Base-by-base conservation (phyloP, 495 filamentous ascomycete genomes). In the Penicillium coprophilum region DNA sequence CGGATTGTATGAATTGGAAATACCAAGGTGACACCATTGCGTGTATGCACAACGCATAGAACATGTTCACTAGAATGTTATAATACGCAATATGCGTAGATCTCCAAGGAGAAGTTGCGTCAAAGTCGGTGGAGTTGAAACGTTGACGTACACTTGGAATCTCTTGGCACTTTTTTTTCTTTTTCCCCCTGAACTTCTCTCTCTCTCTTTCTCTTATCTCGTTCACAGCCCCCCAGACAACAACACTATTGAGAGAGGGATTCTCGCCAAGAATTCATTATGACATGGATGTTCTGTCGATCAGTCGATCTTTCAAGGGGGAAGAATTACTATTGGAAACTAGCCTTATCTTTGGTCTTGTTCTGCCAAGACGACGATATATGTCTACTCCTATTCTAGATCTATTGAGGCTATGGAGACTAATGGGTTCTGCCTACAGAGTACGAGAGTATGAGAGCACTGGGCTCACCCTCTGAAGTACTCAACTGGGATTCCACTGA, bases 191-290 rank as follows among this genome's bases (percentile, higher is more conserved):
- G 58, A 57, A 48, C 43, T 31, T 19, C 45, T 20, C 6, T 15
- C n/a, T 24, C 7, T 27, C 30, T 20, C 4, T 9, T n/a, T n/a
- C n/a, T 44, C 52, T 60, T 55, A 55, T 57, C 60, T 58, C n/a
- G n/a, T n/a, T 58, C 63, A 64, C 63, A 63, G 63, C 63, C 60
- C 53, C 63, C 47, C 60, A 47, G 41, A 20, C 15, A 38, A 38
- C 47, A 41, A 31, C 44, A 60, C 60, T 65, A 63, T 63, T 63
- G 59, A 45, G 13, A 23, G 12, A 24, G 41, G 31, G 32, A 31
- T 50, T 13, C 17, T n/a, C 20, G 63, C 63, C 63, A 65, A 63
- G 63, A 46, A 15, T 12, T 2, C 24, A 27, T 27, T 45, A 23
- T 24, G 28, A 53, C 45, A 47, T 46, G 51, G 39, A 19, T 48